These are phyloP conservation scores for Russula vinacea DNA, from an alignment of 768 basidiomycete genomes.

Conservation along the genomic window DNA sequence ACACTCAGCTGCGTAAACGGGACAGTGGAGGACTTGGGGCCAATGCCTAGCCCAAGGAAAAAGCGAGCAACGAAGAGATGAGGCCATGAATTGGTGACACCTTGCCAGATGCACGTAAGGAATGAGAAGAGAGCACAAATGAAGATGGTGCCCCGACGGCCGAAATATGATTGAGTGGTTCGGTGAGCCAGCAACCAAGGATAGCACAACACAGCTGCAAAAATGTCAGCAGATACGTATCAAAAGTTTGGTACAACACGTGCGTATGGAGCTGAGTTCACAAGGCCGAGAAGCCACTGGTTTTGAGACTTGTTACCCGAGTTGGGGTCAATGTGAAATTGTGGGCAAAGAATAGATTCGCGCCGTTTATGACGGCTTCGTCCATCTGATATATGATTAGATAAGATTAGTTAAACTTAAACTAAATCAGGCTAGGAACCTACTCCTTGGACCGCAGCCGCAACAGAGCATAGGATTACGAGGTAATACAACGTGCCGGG, in stretches of 20 bases:
- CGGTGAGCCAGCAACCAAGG: slow-evolving; percentile 61
- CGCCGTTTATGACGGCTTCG: slow-evolving; percentile 57
- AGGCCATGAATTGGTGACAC: slow-evolving; percentile 53
- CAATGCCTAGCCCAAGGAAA: slow-evolving; percentile 51
- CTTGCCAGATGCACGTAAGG: slow-evolving; percentile 53
- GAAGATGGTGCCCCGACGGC: slow-evolving; percentile 55
- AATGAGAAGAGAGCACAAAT: slow-evolving; percentile 45
- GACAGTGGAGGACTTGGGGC: slow-evolving; percentile 64
- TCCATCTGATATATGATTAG: slow-evolving; percentile 39
- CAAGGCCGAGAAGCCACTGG: slow-evolving; percentile 71
- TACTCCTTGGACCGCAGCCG: slow-evolving; percentile 75
- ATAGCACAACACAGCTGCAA: slow-evolving; percentile 50
- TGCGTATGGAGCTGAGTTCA: slow-evolving; percentile 66
- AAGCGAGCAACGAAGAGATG: slow-evolving; percentile 56
- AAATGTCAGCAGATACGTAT: slow-evolving; percentile 5
- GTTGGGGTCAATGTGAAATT: slow-evolving; percentile 51
- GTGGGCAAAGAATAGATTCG: slow-evolving; percentile 55
- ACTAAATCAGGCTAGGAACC: slow-evolving; percentile 16
- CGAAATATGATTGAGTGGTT: slow-evolving; percentile 63
- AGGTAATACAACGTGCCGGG: slow-evolving; percentile 48
- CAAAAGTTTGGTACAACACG: slow-evolving; percentile 29
- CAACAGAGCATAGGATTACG: slow-evolving; percentile 61
- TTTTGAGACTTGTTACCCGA: slow-evolving; percentile 40
- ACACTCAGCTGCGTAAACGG: slow-evolving; percentile 71
- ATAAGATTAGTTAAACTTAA: slow-evolving; percentile 12